Conservation (phyloP, 2,329 filamentous ascomycete genomes). For the Alternaria conjuncta region DNA sequence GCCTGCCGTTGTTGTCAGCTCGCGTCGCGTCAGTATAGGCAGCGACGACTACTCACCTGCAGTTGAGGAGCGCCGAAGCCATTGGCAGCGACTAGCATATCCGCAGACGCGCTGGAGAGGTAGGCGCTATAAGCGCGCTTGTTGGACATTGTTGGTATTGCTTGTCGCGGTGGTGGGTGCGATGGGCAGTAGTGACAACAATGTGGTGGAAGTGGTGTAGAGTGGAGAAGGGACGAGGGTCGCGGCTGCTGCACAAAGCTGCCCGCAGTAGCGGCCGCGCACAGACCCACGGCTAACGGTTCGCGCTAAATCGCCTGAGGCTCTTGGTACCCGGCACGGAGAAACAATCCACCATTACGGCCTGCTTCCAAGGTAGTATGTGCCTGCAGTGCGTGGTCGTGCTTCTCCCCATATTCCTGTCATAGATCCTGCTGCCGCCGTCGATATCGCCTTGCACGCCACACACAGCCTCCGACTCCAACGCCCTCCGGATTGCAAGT, state of each 20-base stretch:
- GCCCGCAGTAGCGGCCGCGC: slow-evolving; percentile 7
- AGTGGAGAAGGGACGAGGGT: slow-evolving; percentile 12
- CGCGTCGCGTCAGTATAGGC: slow-evolving; percentile 8
- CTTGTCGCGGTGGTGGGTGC: slow-evolving; percentile 7
- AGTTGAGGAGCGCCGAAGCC: slow-evolving; percentile 22
- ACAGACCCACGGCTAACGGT: slow-evolving; percentile 6
- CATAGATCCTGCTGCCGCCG: slow-evolving; percentile 26
- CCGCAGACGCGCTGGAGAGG: slow-evolving; percentile 13
- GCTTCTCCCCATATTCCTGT: slow-evolving; percentile 30
- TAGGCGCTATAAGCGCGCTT: slow-evolving; percentile 29
- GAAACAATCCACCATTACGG: slow-evolving; percentile 8
- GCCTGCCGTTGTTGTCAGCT: slow-evolving; percentile 20
- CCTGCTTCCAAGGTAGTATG: slow-evolving; percentile 15
- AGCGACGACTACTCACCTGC: slow-evolving; percentile 25
- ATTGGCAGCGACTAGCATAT: slow-evolving; percentile 11
- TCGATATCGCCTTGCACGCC: slow-evolving; percentile 18
- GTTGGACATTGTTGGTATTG: slow-evolving; percentile 20
- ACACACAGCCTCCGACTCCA: slow-evolving; percentile 11
- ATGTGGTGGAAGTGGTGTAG: background rate
- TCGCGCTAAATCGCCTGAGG: slow-evolving; percentile 7
- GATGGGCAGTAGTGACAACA: slow-evolving; percentile 14
- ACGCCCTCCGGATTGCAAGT: background rate
- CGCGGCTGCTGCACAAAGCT: slow-evolving; percentile 12
- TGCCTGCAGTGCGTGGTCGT: slow-evolving; percentile 22
- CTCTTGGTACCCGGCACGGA: slow-evolving; percentile 6